These are phyloP conservation scores for Lepidium campestre DNA, from an alignment of 441 rosid genomes.

Conservation along the genomic window DNA sequence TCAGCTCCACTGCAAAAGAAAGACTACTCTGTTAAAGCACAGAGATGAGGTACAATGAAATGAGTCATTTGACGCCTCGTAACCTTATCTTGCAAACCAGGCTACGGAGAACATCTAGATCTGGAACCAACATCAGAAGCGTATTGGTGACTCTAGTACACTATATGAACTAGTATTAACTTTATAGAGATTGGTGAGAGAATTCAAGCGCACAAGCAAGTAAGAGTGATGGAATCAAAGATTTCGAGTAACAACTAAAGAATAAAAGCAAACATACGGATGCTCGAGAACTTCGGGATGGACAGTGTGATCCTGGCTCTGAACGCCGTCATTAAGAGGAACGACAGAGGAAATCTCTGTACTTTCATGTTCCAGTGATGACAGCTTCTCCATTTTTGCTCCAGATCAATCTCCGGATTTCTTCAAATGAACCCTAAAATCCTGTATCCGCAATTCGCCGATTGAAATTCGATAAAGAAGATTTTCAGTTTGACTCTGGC, in stretches of 20 bases:
- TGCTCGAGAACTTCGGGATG: not conserved
- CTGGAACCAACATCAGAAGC: not conserved
- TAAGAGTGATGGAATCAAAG: not conserved
- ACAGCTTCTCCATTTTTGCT: conserved; percentile 13
- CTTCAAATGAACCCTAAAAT: not conserved
- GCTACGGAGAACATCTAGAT: not conserved
- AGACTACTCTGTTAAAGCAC: not conserved
- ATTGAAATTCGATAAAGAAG: not conserved
- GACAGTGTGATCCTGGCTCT: not conserved
- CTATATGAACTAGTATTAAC: not conserved
- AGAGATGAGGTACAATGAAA: not conserved
- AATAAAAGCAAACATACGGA: not conserved
- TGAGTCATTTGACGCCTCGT: not conserved
- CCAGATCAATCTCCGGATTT: not conserved
- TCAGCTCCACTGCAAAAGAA: conserved; percentile 36
- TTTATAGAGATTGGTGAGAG: not conserved
- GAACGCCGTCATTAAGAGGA: not conserved
- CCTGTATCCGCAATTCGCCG: not conserved
- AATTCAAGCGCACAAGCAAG: not conserved
- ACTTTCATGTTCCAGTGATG: conserved; percentile 1
- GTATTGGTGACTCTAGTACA: not conserved
- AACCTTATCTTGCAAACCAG: not conserved
- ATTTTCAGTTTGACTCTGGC: not conserved
- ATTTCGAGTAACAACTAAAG: not conserved
- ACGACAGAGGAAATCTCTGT: not conserved